Conservation (phyloP, 1,284 basidiomycete genomes). For the Mycosarcoma mackinlayi region DNA sequence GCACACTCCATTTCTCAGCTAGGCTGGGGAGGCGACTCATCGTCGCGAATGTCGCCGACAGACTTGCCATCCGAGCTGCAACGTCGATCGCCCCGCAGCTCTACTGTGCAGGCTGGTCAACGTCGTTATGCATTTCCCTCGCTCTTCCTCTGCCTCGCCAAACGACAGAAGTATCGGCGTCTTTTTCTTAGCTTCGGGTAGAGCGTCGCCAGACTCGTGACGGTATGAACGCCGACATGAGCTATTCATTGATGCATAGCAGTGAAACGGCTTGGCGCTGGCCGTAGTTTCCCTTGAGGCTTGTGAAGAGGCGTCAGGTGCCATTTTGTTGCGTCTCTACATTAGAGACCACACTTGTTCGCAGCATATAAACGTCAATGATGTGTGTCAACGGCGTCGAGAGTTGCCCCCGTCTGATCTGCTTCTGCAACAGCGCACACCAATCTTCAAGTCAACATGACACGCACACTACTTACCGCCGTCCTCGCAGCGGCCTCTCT, state of each 20-base stretch:
- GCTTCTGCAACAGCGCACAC: background rate
- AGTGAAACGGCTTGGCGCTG: no score
- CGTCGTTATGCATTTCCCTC: conserved; percentile 6
- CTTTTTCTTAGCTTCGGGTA: no score
- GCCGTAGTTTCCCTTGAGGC: no score
- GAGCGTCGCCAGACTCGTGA: no score
- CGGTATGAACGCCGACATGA: no score
- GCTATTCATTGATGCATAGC: no score
- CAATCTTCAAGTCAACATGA: conserved; percentile 11
- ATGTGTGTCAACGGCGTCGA: background rate
- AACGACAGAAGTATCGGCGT: background rate
- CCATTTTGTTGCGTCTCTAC: no score
- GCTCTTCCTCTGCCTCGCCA: conserved; percentile 2
- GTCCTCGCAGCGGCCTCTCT: conserved; percentile 8
- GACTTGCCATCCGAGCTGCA: background rate
- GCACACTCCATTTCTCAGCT: background rate
- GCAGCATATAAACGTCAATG: no score
- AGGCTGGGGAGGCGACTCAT: background rate
- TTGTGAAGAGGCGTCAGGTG: no score
- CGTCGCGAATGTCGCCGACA: no score
- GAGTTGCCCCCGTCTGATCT: background rate
- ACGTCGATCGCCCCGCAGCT: background rate
- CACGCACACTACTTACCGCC: conserved; percentile 14
- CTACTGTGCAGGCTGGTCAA: background rate
- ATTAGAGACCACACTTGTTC: no score